These are phyloP conservation scores for Pyrenophora tritici-repentis DNA, from an alignment of 2,329 filamentous ascomycete genomes.

Conservation along the genomic window DNA sequence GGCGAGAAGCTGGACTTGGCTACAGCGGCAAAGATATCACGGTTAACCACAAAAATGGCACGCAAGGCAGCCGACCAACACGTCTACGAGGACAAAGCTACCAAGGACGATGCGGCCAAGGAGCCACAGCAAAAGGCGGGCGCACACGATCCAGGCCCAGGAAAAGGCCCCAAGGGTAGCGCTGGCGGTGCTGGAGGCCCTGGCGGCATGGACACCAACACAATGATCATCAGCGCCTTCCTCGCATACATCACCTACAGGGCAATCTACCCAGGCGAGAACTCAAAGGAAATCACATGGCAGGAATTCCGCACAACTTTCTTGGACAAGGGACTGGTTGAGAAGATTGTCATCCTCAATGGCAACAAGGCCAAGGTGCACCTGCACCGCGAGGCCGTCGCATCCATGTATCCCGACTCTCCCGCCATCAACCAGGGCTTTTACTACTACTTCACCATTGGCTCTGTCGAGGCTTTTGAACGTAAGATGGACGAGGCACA, in stretches of 20 bases:
- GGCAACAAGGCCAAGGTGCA: conserved; percentile 78
- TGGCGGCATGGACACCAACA: conserved; percentile 57
- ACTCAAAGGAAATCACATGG: conserved; percentile 86
- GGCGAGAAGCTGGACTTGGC: conserved; percentile 57
- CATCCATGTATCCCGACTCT: conserved; percentile 75
- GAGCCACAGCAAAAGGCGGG: conserved; percentile 51
- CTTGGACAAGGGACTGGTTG: conserved; percentile 92
- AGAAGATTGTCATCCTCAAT: conserved; percentile 84
- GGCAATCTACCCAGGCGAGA: conserved; percentile 68
- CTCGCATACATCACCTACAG: conserved; percentile 64
- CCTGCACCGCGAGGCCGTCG: conserved; percentile 74
- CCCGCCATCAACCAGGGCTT: conserved; percentile 70
- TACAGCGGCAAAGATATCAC: conserved; percentile 65
- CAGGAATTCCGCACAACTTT: conserved; percentile 94
- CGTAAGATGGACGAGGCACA: conserved; percentile 86
- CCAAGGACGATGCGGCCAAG: conserved; percentile 28
- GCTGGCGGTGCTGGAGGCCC: conserved; percentile 23
- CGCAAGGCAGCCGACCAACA: conserved; percentile 53
- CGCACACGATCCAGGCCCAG: conserved; percentile 52
- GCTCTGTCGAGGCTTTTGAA: conserved; percentile 92
- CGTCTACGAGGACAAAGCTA: conserved; percentile 27
- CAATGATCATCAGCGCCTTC: conserved; percentile 62
- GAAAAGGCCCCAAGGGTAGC: conserved; percentile 34
- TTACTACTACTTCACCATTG: conserved; percentile 93
- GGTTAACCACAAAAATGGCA: conserved; percentile 62